A percentile compares a stretch with the other conserved stretches of the same genome.
These are phyloP conservation scores for Cytospora piceicola DNA, from an alignment of 2,329 filamentous ascomycete genomes.

Conservation along the genomic window DNA sequence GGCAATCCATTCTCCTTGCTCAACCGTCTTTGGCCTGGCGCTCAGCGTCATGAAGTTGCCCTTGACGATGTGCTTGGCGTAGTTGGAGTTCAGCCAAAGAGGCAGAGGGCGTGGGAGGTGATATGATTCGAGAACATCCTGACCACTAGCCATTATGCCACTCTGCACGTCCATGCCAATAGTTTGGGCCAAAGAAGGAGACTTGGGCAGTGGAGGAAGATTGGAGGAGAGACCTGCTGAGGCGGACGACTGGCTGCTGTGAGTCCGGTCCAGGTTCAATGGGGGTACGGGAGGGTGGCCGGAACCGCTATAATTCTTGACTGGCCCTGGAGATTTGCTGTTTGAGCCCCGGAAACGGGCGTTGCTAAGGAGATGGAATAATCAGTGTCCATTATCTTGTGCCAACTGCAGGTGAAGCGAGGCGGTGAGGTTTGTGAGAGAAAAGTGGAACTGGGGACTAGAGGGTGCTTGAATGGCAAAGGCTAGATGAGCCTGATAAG, in stretches of 20 bases:
- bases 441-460: constrained; percentile 23
- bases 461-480: constrained; percentile 1
- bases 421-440: constrained; percentile 17
- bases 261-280: constrained; percentile 42
- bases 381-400: constrained; percentile 23
- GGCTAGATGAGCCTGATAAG: not conserved
- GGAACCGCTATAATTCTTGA: constrained; percentile 56
- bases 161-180: constrained; percentile 69
- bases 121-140: constrained; percentile 62
- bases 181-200: constrained; percentile 66
- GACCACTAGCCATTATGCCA: constrained; percentile 51
- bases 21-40: constrained; percentile 88
- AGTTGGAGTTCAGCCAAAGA: constrained; percentile 74
- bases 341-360: constrained; percentile 62
- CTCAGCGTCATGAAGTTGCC: constrained; percentile 97
- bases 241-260: constrained; percentile 50
- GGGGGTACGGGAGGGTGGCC: constrained; percentile 36
- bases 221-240: constrained; percentile 58
- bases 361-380: constrained; percentile 46
- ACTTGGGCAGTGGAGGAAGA: constrained; percentile 65
- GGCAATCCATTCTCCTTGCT: constrained; percentile 93
- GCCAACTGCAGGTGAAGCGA: constrained; percentile 5
- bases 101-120: constrained; percentile 70
- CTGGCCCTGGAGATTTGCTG: constrained; percentile 53
- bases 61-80: constrained; percentile 87